Base-by-base conservation (phyloP, 2,329 filamentous ascomycete species). In the Fusarium nurragi region DNA sequence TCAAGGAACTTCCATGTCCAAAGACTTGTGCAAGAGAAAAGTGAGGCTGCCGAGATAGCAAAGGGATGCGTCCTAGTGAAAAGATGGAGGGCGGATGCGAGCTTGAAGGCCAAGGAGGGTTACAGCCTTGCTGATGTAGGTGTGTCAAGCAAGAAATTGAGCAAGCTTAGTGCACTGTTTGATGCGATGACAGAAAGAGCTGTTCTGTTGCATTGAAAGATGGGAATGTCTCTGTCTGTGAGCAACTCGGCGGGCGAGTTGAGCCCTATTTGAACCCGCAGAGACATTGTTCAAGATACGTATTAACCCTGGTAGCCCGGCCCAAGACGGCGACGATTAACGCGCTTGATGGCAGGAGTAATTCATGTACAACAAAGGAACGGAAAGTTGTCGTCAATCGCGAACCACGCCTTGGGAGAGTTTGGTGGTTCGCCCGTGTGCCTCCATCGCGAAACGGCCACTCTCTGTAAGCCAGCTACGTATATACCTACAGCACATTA, bases 1-100 rank as follows among this genome's bases (percentile, higher is more conserved):
- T 8, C 21, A 19, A 19, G 23, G 36, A 38, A 10, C n/a, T 23
- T 32, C 13, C 28, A 19, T 39, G 12, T 38, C 43, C 22, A 49
- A 34, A 46, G 21, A 52, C 36, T 34, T 49, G 32, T 25, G 54
- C 19, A 44, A 28, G 28, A 22, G 5, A 46, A 68, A 59, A 67
- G 64, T 67, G 60, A 67, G 64, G 65, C 65, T 60, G 64, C 32
- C 60, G 64, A 68, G 48, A 62, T 58, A 25, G 21, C 28, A 38
- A 26, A 60, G 32, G 64, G 51, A 36, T 67, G 64, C 39, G 64
- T 60, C 45, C 39, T 64, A 48, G 19, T 36, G 22, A 32, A 32
- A 64, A 41, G 64, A 57, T 60, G 64, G 64, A 50, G 64, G 64
- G 59, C n/a, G 60, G 47, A 50, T 51, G 54, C 43, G 28, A 50